Evolutionary conservation across 164 flowering plant genomes (phyloP), one percentile per base, ranked within the genome.

Genomic region (Liquidambar formosana): DNA sequence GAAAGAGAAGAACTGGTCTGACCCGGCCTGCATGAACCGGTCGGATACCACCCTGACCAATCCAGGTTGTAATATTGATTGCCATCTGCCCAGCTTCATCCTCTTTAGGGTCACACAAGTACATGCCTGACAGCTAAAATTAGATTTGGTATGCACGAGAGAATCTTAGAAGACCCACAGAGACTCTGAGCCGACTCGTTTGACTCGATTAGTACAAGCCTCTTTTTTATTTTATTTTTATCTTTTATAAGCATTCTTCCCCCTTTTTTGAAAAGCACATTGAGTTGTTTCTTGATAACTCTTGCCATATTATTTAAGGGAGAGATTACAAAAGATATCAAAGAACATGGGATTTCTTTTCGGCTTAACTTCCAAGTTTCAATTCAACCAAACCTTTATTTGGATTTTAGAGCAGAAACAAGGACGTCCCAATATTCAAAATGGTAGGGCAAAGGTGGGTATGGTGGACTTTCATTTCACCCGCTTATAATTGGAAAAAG

Each of bases 21-120:
- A 82, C 79, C 85, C 83, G 79, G 79, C 72, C 76, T 70, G 81
- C 76, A 59, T 64, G 69, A 73, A 68, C 77, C 79, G 81, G 86
- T 77, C 79, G 83, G 82, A 57, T 48, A 71, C 71, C 64, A 48
- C 19, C 68, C 79, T 65, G 81, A 78, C 82, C 81, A 79, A 25
- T 63, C 71, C 86, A 82, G 73, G 83, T 79, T 79, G 85, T 65
- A 72, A 64, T 67, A 67, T 68, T 79, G 66, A 77, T 81, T 68
- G 46, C 61, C 67, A 71, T 48, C 67, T 64, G 63, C 76, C 27
- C 57, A 52, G 19, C 63, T 61, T 73, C 73, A 13, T 65, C 69
- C 64, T 63, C 68, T 69, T 75, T 75, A 64, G 66, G 69, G 66
- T 58, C 65, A 57, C 78, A 75, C 44, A 63, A 71, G 63, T 76